Percentiles rank a stretch among this genome's conserved stretches.
Evolutionary conservation across 1,139 yeast genomes (phyloP).

Genomic region (Candida sanyaensis): DNA sequence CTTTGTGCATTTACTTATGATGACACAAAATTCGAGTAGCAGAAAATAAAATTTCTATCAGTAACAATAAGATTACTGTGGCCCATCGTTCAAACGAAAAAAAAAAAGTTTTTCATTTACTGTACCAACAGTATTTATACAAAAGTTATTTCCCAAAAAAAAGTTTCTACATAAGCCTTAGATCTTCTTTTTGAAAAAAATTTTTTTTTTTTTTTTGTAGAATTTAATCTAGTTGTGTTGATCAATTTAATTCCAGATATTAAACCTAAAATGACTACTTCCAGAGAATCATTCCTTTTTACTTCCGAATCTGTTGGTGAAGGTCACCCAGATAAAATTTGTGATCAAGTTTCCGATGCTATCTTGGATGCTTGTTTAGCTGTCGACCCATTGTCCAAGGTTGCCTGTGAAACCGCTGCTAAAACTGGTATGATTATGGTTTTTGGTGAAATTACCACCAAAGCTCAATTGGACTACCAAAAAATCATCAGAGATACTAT

Average conservation of each 20-base stretch:
- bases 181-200: not conserved
- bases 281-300: conserved; percentile 61
- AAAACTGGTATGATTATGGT: conserved; percentile 99
- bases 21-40: not conserved
- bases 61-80: conserved; percentile 2
- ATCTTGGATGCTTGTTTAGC: conserved; percentile 96
- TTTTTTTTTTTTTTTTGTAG: conserved; percentile 1
- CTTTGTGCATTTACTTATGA: not conserved
- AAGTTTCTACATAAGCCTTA: not conserved
- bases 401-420: conserved; percentile 98
- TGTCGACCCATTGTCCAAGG: conserved; percentile 96
- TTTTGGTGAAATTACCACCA: conserved; percentile 98
- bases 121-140: not conserved
- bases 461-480: conserved; percentile 93
- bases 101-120: conserved; percentile 1
- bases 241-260: conserved; percentile 1
- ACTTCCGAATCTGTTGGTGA: conserved; percentile 98
- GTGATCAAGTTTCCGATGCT: conserved; percentile 99
- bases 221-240: conserved; percentile 2
- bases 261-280: conserved; percentile 18
- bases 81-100: conserved; percentile 5
- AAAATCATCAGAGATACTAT: conserved; percentile 97
- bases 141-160: conserved; percentile 2
- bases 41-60: not conserved
- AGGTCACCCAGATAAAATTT: conserved; percentile 99